phyloP scores from a whole-genome alignment of 2,329 filamentous ascomycete genomes.

The Eutypella sp. region DNA sequence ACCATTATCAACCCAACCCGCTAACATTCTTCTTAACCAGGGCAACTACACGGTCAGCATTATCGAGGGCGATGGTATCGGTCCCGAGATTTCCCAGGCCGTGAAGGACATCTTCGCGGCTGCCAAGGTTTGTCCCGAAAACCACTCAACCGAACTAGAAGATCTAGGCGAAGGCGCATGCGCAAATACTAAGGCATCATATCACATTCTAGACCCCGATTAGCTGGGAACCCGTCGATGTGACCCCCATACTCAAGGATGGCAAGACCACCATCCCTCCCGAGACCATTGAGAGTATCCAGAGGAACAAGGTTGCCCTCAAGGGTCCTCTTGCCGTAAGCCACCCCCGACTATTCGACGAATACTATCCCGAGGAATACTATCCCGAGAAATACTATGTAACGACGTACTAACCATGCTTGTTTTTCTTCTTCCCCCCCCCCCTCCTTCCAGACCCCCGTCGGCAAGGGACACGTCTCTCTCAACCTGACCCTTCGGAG shows the following conservation, averaged over 20 bases:
- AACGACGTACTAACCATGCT: slow-evolving; percentile 9
- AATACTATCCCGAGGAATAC: too few species aligned
- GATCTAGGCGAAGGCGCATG: slow-evolving; percentile 1
- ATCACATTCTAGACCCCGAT: slow-evolving; percentile 65
- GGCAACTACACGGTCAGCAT: slow-evolving; percentile 94
- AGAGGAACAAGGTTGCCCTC: slow-evolving; percentile 92
- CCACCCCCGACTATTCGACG: slow-evolving; percentile 16
- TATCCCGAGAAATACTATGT: slow-evolving; percentile 1
- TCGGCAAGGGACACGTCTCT: slow-evolving; percentile 98
- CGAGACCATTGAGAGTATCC: slow-evolving; percentile 87
- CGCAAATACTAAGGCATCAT: slow-evolving; percentile 6
- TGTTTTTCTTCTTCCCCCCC: not conserved
- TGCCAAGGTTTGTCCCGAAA: slow-evolving; percentile 65
- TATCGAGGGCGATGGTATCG: slow-evolving; percentile 99
- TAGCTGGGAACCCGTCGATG: slow-evolving; percentile 95
- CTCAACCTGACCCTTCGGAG: slow-evolving; percentile 97
- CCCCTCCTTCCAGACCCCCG: slow-evolving; percentile 72
- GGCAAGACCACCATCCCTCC: slow-evolving; percentile 94
- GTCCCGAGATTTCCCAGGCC: slow-evolving; percentile 93
- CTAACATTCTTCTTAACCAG: too few species aligned
- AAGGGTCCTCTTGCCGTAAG: slow-evolving; percentile 94
- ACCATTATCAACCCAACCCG: slow-evolving; percentile 15
- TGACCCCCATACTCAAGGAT: slow-evolving; percentile 87
- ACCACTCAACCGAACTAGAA: too few species aligned
- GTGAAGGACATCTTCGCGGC: slow-evolving; percentile 99